phyloP scores from a whole-genome alignment of 2,329 filamentous ascomycete species.

The Geosmithia flava region DNA sequence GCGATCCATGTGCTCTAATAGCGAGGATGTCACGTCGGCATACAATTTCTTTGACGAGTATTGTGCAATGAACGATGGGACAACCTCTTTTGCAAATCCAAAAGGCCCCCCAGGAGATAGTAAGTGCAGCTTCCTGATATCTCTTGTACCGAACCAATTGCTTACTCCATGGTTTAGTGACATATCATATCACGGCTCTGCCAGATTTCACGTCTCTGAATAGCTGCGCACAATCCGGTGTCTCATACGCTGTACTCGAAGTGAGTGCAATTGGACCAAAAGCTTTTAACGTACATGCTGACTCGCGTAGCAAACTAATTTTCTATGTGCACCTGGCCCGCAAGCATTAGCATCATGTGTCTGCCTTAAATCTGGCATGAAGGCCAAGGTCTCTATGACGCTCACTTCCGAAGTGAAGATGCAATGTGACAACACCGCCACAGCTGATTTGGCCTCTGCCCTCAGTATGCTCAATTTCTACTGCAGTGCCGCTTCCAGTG shows the following conservation, averaged over 20 bases:
- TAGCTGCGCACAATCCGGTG: constrained; percentile 28
- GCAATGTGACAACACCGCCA: constrained; percentile 29
- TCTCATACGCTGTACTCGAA: constrained; percentile 10
- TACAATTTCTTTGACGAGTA: constrained; percentile 38
- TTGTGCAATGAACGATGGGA: constrained; percentile 36
- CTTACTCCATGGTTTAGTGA: constrained; percentile 20
- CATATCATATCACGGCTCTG: constrained; percentile 41
- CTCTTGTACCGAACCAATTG: not conserved
- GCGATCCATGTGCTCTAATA: constrained; percentile 30
- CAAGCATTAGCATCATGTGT: constrained; percentile 38
- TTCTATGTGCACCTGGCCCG: constrained; percentile 31
- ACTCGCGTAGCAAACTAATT: constrained; percentile 14
- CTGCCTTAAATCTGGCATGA: constrained; percentile 37
- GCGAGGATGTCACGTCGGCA: constrained; percentile 32
- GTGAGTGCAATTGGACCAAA: not conserved
- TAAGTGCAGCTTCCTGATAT: constrained; percentile 16
- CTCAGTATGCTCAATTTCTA: constrained; percentile 31
- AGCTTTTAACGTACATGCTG: not conserved
- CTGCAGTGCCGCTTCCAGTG: constrained; percentile 33
- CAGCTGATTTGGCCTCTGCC: constrained; percentile 32
- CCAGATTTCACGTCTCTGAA: constrained; percentile 30
- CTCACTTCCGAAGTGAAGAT: constrained; percentile 31
- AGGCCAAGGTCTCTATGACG: constrained; percentile 23
- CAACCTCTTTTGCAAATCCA: constrained; percentile 32
- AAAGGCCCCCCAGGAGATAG: constrained; percentile 36